Percentiles rank a stretch among this genome's conserved stretches.
Conservation (phyloP, 257 asterid genomes). For the Apocynum venetum region DNA sequence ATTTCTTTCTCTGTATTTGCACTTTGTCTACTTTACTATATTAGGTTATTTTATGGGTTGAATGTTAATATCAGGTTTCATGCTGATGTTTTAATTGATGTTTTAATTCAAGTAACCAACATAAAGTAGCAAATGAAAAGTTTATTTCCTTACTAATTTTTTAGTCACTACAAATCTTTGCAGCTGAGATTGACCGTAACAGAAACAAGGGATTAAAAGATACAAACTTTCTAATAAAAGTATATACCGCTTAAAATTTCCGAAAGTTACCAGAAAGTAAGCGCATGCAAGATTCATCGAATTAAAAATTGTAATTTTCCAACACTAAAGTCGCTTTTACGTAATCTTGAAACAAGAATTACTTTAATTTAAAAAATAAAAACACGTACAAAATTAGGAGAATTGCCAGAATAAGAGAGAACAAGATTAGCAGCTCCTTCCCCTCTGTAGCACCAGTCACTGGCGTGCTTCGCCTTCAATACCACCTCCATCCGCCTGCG, state of each 20-base stretch:
- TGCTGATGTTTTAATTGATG: no score
- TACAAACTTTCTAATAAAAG: background rate
- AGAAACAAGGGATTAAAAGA: background rate
- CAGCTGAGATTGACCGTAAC: background rate
- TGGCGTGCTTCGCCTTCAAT: slow-evolving; percentile 64
- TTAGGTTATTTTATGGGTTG: background rate
- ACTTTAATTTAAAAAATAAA: background rate
- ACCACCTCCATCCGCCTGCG: slow-evolving; percentile 55
- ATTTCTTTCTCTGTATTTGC: background rate
- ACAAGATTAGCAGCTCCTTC: slow-evolving; percentile 91
- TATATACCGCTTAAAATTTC: background rate
- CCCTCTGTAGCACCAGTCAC: slow-evolving; percentile 88
- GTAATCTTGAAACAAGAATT: background rate
- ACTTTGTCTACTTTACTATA: background rate
- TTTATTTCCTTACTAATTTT: background rate
- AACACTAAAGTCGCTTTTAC: background rate
- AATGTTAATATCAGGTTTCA: background rate
- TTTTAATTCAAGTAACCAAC: no score
- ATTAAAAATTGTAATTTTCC: background rate
- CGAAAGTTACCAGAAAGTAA: background rate
- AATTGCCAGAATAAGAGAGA: slow-evolving; percentile 71
- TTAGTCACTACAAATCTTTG: background rate
- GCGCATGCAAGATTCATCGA: background rate
- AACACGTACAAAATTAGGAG: slow-evolving; percentile 57
- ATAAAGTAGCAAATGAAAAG: no score